Evolutionary conservation across 495 filamentous ascomycete genomes (phyloP).

Genomic region (Aspergillus diversus): DNA sequence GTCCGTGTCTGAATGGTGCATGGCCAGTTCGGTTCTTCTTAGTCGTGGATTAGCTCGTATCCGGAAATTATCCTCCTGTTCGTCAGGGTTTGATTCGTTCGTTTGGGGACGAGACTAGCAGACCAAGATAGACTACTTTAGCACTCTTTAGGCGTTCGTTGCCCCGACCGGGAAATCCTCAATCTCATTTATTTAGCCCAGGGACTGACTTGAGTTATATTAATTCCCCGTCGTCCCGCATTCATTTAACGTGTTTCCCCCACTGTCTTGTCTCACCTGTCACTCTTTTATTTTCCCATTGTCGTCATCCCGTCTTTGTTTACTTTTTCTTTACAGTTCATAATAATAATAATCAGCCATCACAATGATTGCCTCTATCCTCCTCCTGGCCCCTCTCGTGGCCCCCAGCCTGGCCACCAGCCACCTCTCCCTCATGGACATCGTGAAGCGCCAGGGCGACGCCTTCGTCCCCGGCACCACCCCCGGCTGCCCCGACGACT

Average conservation of each 20-base stretch:
- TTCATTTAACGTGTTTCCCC: no score
- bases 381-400: conserved; percentile 18
- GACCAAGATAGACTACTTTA: no score
- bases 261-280: no score
- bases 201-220: no score
- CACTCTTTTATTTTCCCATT: no score
- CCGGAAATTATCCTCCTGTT: background rate
- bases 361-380: conserved; percentile 11
- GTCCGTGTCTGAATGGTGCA: background rate
- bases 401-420: conserved; percentile 18
- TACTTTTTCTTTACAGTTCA: background rate
- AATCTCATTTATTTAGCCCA: no score
- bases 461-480: conserved; percentile 22
- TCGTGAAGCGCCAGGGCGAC: conserved; percentile 19
- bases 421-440: background rate
- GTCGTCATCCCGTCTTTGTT: no score
- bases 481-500: conserved; percentile 22
- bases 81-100: conserved; percentile 1
- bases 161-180: no score
- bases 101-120: background rate
- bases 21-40: background rate
- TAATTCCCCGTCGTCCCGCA: no score
- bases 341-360: background rate
- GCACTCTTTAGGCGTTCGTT: no score
- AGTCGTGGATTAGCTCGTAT: background rate